These are phyloP conservation scores for Sordariomycetes sp. DNA, from an alignment of 2,329 filamentous ascomycete species.

Conservation along the genomic window DNA sequence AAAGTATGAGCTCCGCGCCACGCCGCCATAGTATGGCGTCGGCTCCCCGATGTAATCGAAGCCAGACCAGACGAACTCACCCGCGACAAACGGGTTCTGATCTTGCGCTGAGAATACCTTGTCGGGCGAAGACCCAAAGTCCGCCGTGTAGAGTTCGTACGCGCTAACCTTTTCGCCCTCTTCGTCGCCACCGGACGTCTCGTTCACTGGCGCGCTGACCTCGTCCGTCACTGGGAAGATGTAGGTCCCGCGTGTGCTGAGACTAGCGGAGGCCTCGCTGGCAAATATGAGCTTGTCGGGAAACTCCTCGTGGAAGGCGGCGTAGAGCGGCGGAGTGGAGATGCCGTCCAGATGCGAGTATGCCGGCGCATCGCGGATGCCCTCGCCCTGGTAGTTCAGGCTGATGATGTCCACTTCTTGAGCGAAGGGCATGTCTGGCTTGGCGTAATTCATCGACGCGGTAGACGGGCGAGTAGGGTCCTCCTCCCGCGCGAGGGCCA, in stretches of 20 bases:
- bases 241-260: constrained; percentile 37
- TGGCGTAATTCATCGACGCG: constrained; percentile 30
- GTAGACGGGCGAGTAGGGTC: constrained; percentile 31
- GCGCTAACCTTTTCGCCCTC: constrained; percentile 24
- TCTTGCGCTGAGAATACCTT: constrained; percentile 39
- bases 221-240: constrained; percentile 32
- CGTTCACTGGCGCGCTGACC: constrained; percentile 21
- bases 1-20: constrained; percentile 36
- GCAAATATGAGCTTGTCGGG: constrained; percentile 31
- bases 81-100: constrained; percentile 31
- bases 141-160: constrained; percentile 35
- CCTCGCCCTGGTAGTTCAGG: constrained; percentile 43
- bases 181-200: constrained; percentile 23
- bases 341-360: constrained; percentile 17
- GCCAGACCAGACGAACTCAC: constrained; percentile 39
- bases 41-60: constrained; percentile 37
- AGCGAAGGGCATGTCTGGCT: constrained; percentile 22
- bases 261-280: constrained; percentile 26
- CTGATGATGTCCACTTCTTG: constrained; percentile 30
- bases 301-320: constrained; percentile 26
- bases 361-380: constrained; percentile 17
- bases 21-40: constrained; percentile 25
- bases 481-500: constrained; percentile 27
- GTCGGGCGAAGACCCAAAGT: constrained; percentile 34
- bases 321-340: constrained; percentile 18